Percentiles rank a stretch among this genome's conserved stretches.
Evolutionary conservation across 768 basidiomycete species (phyloP).

Genomic region (Mycena rosella): DNA sequence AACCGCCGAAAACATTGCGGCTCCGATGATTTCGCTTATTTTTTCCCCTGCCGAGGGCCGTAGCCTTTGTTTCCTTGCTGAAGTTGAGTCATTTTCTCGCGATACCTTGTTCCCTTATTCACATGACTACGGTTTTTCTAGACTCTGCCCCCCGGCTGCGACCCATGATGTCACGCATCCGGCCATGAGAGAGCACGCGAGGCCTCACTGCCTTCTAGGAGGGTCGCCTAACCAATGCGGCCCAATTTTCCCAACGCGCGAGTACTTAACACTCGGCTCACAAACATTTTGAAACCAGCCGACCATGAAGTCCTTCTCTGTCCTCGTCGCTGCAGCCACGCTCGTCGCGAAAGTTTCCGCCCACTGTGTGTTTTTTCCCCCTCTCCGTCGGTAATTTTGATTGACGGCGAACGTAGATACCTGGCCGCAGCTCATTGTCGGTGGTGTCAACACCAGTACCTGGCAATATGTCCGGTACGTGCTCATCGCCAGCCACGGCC

Average conservation of each 20-base stretch:
- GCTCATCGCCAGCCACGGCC: not conserved
- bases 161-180: not conserved
- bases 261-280: constrained; percentile 4
- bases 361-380: constrained; percentile 17
- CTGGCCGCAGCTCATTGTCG: constrained; percentile 26
- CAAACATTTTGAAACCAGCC: not conserved
- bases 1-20: constrained; percentile 21
- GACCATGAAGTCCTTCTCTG: constrained; percentile 24
- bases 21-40: not conserved
- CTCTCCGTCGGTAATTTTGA: too few species aligned
- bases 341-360: constrained; percentile 18
- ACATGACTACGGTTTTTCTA: not conserved
- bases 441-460: not conserved
- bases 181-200: not conserved
- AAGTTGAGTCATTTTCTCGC: not conserved
- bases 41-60: not conserved
- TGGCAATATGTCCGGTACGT: constrained; percentile 35
- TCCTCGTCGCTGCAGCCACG: constrained; percentile 4
- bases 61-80: not conserved
- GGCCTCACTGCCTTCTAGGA: not conserved
- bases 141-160: not conserved
- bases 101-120: not conserved
- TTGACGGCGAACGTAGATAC: constrained; percentile 22
- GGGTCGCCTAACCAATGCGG: not conserved
- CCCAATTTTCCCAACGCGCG: not conserved